Evolutionary conservation across 1,284 basidiomycete genomes (phyloP), one percentile per base, ranked within the genome.

Genomic region (Peniophora sp.): DNA sequence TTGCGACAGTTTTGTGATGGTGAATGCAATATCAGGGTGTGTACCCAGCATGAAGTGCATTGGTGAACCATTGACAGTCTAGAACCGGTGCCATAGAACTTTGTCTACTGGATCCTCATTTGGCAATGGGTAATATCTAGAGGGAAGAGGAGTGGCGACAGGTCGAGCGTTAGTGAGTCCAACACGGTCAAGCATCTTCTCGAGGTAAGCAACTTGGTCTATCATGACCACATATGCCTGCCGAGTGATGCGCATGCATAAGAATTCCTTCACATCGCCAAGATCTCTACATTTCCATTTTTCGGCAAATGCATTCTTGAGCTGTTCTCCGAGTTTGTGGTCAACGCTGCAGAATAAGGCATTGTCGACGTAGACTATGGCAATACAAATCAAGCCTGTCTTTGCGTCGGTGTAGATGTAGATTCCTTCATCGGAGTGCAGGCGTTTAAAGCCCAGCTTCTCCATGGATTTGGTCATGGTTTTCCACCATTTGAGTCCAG

Each of bases 41-140:
- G 67, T 68, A 9, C 62, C 59, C 9, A 67, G 44, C 55, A 63
- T 63, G 2, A 64, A 35, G 45, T 66, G 68, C 17, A 68, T 51
- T 22, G 66, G 55, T 3, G 60, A 58, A 35, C 67, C 63, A 39
- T 67, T 63, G 0, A 63, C 51, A 2, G 47, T 50, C 51, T 65
- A 64, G 47, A 52, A 66, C 37, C 52, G 41, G 22, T 41, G 51
- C n/a, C 44, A 32, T 39, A 54, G 50, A 18, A 24, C 48, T 3
- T 54, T 45, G 37, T 59, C 48, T 8, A 49, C 48, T 17, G 37
- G n/a, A n/a, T 20, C 47, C 3, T 24, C 15, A 46, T 55, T 52
- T 11, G 48, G 49, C 22, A 34, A 20, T 12, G 42, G 52, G n/a
- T 18, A 22, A 18, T 49, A 54, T 12, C 55, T 53, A 2, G 32